Evolutionary conservation across 164 flowering plant genomes (phyloP), one percentile per base, ranked within the genome.

Genomic region (Macadamia tetraphylla): DNA sequence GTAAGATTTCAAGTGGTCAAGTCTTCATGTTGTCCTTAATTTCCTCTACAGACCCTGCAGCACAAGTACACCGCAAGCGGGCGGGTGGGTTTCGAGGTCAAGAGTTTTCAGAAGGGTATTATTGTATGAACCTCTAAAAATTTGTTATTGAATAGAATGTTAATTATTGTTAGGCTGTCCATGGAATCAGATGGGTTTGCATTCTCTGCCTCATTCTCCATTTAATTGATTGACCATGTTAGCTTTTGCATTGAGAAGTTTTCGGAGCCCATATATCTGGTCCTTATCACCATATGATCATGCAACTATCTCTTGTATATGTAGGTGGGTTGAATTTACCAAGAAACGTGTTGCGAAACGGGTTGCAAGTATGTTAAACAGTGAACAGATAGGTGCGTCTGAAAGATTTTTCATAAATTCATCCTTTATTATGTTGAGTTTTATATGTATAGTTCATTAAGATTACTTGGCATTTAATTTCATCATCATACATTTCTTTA

Each of bases 301-400:
- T 65, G 46, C 70, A 53, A 35, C 42, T 11, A 31, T 61, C 13
- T 57, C 29, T 35, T 18, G 15, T 58, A 9, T 42, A 55, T 73
- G 77, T 71, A 90, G 99, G 82, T 95, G 99, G 99, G 96, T 89
- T 74, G 97, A 94, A 72, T 95, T 91, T 71, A 70, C 81, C 0
- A 80, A 85, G 66, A 92, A 85, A 81, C 79, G 79, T 56, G 85
- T 86, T 65, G 97, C 97, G 57, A 92, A 89, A 79, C 82, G 81
- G 67, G 90, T 89, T 56, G 97, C 98, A 56, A 71, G 78, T 14
- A 74, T 83, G 89, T 71, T 95, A 69, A 95, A 92, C 78, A 96
- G 97, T 58, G 88, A 92, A 82, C 90, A 86, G 67, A 85, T 87
- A 69, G 97, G 99, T 92, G 85, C 62, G 72, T 42, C n/a, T 29